Percentiles rank a stretch among this genome's conserved stretches.
These are phyloP conservation scores for Hordeum marinum DNA, from an alignment of 176 grass and related monocot genomes.

Conservation along the genomic window DNA sequence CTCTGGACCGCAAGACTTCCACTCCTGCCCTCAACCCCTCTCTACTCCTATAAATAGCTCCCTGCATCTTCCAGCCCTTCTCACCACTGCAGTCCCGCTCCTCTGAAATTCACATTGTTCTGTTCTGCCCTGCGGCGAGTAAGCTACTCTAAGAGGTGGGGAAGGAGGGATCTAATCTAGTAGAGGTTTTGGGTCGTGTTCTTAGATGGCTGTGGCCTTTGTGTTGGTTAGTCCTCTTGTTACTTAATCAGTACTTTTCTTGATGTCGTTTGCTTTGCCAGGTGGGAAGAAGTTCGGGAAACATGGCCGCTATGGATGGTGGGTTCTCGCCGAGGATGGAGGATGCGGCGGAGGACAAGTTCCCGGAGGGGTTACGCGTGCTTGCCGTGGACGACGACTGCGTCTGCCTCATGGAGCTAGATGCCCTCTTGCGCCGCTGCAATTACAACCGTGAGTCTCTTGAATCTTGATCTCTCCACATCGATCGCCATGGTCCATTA, in stretches of 20 bases:
- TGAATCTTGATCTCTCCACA: background rate
- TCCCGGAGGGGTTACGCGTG: slow-evolving; percentile 35
- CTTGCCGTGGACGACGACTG: slow-evolving; percentile 37
- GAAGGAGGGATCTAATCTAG: background rate
- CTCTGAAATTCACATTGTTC: too few species aligned
- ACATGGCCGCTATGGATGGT: background rate
- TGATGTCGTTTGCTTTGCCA: background rate
- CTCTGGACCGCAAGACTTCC: too few species aligned
- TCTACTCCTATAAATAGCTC: too few species aligned
- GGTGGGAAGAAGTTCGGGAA: background rate
- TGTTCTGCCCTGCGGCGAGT: background rate
- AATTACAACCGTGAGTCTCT: slow-evolving; percentile 30
- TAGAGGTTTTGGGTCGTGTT: background rate
- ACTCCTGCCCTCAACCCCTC: too few species aligned
- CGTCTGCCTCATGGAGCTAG: slow-evolving; percentile 10
- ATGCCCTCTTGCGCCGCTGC: background rate
- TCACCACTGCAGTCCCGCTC: too few species aligned
- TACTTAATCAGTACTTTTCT: background rate
- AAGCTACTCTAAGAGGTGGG: background rate
- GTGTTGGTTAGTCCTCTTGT: background rate
- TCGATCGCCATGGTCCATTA: background rate
- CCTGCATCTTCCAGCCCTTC: too few species aligned
- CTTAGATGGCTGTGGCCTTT: background rate
- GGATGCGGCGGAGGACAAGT: background rate
- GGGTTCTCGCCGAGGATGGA: too few species aligned